Percentiles rank a stretch among this genome's conserved stretches.
Conservation (phyloP, 257 asterid genomes). For the Ehretia macrophylla region DNA sequence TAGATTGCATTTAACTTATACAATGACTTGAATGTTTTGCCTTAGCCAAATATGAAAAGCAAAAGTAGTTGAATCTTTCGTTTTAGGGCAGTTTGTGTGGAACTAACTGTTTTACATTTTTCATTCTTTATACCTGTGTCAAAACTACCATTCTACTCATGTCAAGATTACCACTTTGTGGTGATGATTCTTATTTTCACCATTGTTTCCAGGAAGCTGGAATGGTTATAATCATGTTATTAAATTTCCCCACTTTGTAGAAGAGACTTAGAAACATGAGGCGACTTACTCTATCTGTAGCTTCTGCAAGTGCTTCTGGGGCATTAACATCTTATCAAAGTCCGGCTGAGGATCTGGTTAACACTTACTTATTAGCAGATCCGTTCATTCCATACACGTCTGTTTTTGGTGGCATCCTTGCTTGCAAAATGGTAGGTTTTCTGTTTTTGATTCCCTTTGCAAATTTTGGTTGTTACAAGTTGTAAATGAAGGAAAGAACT, state of each 20-base stretch:
- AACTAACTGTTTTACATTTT: too few species aligned
- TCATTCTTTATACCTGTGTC: too few species aligned
- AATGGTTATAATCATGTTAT: not conserved
- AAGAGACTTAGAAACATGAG: slow-evolving; percentile 25
- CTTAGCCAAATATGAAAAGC: too few species aligned
- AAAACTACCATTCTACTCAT: too few species aligned
- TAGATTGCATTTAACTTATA: too few species aligned
- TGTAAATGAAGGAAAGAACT: slow-evolving; percentile 3
- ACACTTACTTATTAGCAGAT: slow-evolving; percentile 74
- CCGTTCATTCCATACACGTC: slow-evolving; percentile 80
- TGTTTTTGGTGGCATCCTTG: slow-evolving; percentile 62
- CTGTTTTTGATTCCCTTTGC: not conserved
- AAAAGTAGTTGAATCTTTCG: too few species aligned
- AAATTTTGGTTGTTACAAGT: slow-evolving; percentile 1
- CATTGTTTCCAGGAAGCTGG: not conserved
- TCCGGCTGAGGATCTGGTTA: slow-evolving; percentile 68
- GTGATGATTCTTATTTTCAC: too few species aligned
- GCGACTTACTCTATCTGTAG: slow-evolving; percentile 43
- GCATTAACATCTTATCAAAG: slow-evolving; percentile 57
- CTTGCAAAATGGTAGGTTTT: slow-evolving; percentile 77
- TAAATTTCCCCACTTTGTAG: slow-evolving; percentile 32
- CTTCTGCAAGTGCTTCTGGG: slow-evolving; percentile 45
- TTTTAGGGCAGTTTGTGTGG: too few species aligned
- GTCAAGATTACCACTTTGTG: too few species aligned
- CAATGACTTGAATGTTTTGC: too few species aligned